Conservation (phyloP, 2,329 filamentous ascomycete species). For the Verticillium zaregamsianum region DNA sequence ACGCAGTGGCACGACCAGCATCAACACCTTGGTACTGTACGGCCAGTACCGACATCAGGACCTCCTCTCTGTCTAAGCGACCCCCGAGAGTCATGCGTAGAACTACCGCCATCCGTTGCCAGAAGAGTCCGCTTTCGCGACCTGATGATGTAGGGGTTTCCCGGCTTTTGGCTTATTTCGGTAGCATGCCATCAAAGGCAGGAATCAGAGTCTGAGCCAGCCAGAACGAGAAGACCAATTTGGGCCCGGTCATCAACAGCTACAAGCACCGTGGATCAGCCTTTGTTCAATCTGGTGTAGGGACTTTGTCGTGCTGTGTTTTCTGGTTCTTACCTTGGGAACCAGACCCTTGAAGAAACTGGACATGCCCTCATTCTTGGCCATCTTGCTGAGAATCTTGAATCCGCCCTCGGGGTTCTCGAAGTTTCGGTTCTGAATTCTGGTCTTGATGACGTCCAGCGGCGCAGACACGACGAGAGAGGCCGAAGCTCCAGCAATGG, state of each 20-base stretch:
- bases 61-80: too few species aligned
- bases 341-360: conserved; percentile 98
- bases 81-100: too few species aligned
- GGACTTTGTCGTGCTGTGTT: not conserved
- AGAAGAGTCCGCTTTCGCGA: too few species aligned
- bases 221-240: conserved; percentile 99
- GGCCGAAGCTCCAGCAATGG: conserved; percentile 88
- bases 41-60: too few species aligned
- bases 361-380: conserved; percentile 76
- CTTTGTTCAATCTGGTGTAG: not conserved
- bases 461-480: conserved; percentile 96
- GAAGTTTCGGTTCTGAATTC: conserved; percentile 98
- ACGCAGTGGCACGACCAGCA: too few species aligned
- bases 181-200: conserved; percentile 63
- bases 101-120: too few species aligned
- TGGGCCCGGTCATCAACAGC: conserved; percentile 97
- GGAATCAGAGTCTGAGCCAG: conserved; percentile 97
- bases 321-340: conserved; percentile 63
- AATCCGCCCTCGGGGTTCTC: conserved; percentile 95
- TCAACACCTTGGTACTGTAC: too few species aligned
- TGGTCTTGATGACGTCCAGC: conserved; percentile 95
- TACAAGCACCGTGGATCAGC: conserved; percentile 20
- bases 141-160: too few species aligned
- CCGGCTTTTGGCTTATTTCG: not conserved
- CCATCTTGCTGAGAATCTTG: conserved; percentile 88